Conservation (phyloP, 2,329 filamentous ascomycete species). For the Bipolaris oryzae region DNA sequence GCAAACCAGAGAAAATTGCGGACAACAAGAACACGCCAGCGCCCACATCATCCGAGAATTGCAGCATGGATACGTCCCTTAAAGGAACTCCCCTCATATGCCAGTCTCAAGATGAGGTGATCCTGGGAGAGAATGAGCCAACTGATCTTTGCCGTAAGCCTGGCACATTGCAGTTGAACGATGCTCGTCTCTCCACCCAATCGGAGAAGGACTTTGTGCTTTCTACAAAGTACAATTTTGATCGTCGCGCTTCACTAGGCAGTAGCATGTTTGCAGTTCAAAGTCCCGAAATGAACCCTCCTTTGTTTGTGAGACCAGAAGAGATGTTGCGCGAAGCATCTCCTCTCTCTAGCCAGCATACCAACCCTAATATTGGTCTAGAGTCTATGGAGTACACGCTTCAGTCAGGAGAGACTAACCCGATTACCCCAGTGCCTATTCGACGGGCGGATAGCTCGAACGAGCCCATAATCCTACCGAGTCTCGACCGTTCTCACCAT, state of each 20-base stretch:
- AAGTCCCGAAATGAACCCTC: constrained; percentile 24
- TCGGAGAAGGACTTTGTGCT: not conserved
- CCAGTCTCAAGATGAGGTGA: not conserved
- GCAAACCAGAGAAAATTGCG: not conserved
- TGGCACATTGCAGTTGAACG: not conserved
- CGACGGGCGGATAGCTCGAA: constrained; percentile 17
- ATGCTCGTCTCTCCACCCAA: not conserved
- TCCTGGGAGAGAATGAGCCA: not conserved
- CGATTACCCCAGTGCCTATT: not conserved
- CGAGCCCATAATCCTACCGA: not conserved
- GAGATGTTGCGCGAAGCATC: constrained; percentile 25
- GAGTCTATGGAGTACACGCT: not conserved
- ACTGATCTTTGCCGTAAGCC: not conserved
- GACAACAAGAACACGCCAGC: not conserved
- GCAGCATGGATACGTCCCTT: not conserved
- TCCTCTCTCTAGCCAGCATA: constrained; percentile 23
- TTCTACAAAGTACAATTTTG: not conserved
- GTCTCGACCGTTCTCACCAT: not conserved
- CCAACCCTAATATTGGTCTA: constrained; percentile 14
- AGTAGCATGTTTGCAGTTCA: constrained; percentile 21
- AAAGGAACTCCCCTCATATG: not conserved
- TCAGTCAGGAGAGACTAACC: not conserved
- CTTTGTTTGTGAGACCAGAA: constrained; percentile 30
- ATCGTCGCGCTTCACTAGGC: constrained; percentile 9
- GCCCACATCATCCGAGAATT: not conserved